phyloP scores from a whole-genome alignment of 352 stramenopile genomes.

The Pythium volutum region DNA sequence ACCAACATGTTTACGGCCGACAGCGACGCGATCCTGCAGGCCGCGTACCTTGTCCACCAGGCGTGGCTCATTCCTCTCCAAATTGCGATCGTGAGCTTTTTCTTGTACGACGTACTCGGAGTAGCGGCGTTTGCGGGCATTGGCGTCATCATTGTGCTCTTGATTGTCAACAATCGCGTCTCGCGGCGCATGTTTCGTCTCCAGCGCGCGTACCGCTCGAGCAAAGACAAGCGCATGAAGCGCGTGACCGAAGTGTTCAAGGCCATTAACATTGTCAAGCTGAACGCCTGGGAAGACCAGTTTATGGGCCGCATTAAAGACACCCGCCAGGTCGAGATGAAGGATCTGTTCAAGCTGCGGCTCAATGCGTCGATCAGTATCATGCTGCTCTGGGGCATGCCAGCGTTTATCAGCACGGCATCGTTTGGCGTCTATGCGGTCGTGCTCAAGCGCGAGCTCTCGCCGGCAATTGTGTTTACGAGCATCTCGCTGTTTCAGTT shows the following conservation, averaged over 20 bases:
- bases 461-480: conserved; percentile 62
- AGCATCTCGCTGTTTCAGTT: conserved; percentile 72
- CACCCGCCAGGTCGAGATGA: conserved; percentile 29
- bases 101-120: conserved; percentile 43
- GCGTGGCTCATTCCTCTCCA: conserved; percentile 54
- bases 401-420: conserved; percentile 45
- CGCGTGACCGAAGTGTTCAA: conserved; percentile 41
- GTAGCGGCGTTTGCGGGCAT: conserved; percentile 48
- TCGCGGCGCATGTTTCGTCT: conserved; percentile 30
- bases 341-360: conserved; percentile 33
- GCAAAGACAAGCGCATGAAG: conserved; percentile 54
- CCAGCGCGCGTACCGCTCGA: conserved; percentile 24
- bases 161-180: conserved; percentile 40
- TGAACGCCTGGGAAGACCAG: conserved; percentile 89
- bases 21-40: conserved; percentile 38
- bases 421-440: conserved; percentile 44
- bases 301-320: conserved; percentile 68
- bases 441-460: conserved; percentile 82
- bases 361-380: conserved; percentile 38
- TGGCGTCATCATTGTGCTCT: conserved; percentile 41
- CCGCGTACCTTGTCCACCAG: conserved; percentile 52
- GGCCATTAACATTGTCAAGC: conserved; percentile 91
- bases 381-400: conserved; percentile 31
- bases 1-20: conserved; percentile 65
- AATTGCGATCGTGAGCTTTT: conserved; percentile 43